phyloP scores from a whole-genome alignment of 495 filamentous ascomycete genomes.

The Aspergillus biplanus region DNA sequence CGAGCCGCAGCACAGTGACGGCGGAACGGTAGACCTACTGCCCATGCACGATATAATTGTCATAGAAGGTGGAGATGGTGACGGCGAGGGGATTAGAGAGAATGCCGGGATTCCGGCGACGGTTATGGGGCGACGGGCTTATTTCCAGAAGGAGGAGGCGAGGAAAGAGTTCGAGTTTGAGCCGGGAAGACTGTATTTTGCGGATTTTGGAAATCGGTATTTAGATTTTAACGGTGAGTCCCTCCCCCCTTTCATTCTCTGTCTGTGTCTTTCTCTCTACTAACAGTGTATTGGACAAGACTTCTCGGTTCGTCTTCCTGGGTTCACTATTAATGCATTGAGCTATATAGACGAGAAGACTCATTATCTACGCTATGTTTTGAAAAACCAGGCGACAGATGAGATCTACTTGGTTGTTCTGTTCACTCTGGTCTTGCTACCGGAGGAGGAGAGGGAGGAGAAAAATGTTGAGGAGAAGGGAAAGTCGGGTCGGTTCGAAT shows the following conservation, averaged over 20 bases:
- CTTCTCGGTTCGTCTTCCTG: constrained; percentile 69
- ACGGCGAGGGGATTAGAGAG: constrained; percentile 53
- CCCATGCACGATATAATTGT: constrained; percentile 51
- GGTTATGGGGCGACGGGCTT: constrained; percentile 61
- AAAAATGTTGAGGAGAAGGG: constrained; percentile 12
- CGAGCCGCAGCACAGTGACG: too few species aligned
- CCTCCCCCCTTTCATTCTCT: constrained; percentile 2
- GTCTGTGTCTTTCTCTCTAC: background rate
- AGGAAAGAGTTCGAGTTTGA: constrained; percentile 60
- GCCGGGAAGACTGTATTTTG: constrained; percentile 62
- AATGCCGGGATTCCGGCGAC: constrained; percentile 54
- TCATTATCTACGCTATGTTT: constrained; percentile 81
- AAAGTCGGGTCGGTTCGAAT: constrained; percentile 31
- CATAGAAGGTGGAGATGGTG: constrained; percentile 71
- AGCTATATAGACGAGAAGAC: constrained; percentile 81
- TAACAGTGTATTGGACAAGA: background rate
- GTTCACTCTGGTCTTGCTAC: constrained; percentile 65
- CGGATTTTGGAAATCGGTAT: constrained; percentile 93
- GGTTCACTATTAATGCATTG: constrained; percentile 74
- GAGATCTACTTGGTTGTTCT: constrained; percentile 77
- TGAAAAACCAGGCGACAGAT: constrained; percentile 73
- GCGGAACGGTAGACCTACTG: constrained; percentile 9
- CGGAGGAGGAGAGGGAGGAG: constrained; percentile 22
- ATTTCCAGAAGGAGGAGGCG: constrained; percentile 58
- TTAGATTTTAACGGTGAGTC: constrained; percentile 74